Evolutionary conservation across 1,284 basidiomycete species (phyloP).

Genomic region (Marasmius sp.): DNA sequence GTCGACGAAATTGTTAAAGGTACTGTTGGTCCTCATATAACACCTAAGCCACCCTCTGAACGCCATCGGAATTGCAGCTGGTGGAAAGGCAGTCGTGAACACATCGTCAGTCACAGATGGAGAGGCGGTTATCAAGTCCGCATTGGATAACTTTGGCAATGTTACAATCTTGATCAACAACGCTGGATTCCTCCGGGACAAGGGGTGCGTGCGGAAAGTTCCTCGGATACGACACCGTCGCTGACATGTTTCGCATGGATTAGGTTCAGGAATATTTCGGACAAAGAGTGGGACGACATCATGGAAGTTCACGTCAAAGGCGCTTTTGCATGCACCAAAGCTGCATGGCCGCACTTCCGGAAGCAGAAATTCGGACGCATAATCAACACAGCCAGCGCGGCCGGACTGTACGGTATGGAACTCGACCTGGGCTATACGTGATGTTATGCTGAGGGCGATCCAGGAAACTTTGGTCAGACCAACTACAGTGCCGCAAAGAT

Average conservation of each 20-base stretch:
- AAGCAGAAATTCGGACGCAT: conserved; percentile 94
- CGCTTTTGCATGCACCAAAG: conserved; percentile 93
- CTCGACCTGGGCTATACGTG: not conserved
- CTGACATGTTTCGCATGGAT: not conserved
- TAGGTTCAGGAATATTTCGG: conserved; percentile 91
- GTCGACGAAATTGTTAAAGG: conserved; percentile 89
- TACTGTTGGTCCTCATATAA: conserved; percentile 31
- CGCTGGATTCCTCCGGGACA: conserved; percentile 90
- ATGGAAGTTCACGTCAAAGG: conserved; percentile 93
- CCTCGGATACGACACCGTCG: not conserved
- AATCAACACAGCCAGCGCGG: conserved; percentile 90
- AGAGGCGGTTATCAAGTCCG: conserved; percentile 83
- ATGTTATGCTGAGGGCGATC: conserved; percentile 16
- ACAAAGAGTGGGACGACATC: conserved; percentile 87
- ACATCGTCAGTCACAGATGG: conserved; percentile 91
- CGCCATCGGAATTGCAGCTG: conserved; percentile 48
- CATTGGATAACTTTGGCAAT: conserved; percentile 84
- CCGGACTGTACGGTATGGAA: conserved; percentile 74
- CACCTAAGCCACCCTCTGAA: not conserved
- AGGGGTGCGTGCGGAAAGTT: conserved; percentile 51
- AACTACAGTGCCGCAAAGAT: conserved; percentile 93
- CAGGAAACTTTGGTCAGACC: conserved; percentile 95
- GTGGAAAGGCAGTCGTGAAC: conserved; percentile 86
- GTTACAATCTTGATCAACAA: conserved; percentile 93
- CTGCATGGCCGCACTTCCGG: conserved; percentile 95